A percentile compares a stretch with the other conserved stretches of the same genome.
Evolutionary conservation across 371 early-diverging fungal species (phyloP).

Genomic region (Mortierella sp.): DNA sequence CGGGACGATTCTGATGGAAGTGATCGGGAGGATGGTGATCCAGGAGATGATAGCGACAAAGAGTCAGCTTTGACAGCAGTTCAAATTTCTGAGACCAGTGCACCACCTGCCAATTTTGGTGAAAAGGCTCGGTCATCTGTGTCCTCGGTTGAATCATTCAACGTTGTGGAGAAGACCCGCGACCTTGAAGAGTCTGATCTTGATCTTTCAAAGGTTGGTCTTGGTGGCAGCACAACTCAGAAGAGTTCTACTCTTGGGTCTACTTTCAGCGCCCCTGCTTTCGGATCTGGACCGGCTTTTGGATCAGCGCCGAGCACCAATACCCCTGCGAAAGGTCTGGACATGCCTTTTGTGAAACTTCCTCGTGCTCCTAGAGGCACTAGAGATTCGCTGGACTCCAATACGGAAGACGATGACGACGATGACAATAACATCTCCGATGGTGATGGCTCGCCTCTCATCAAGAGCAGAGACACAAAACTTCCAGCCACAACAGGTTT

Average conservation of each 20-base stretch:
- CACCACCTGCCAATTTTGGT: neutral
- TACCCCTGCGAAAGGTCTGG: conserved; percentile 11
- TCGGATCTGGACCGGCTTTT: conserved; percentile 14
- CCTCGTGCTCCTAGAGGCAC: conserved; percentile 77
- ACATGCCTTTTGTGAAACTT: conserved; percentile 59
- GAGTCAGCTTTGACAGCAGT: conserved; percentile 53
- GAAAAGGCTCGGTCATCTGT: conserved; percentile 4
- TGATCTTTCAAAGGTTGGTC: conserved; percentile 18
- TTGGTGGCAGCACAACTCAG: conserved; percentile 4
- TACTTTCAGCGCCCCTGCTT: neutral
- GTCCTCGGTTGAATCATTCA: conserved; percentile 33
- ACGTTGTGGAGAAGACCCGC: conserved; percentile 23
- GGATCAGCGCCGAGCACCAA: conserved; percentile 1
- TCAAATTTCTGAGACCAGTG: conserved; percentile 1
- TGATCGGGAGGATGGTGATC: conserved; percentile 16
- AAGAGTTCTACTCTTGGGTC: neutral
- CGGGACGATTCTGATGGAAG: conserved; percentile 4
- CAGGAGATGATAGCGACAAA: conserved; percentile 46
- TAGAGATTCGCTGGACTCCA: conserved; percentile 80
- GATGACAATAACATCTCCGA: conserved; percentile 12
- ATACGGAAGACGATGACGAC: conserved; percentile 64
- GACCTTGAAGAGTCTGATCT: conserved; percentile 25
- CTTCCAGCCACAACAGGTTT: conserved; percentile 20
- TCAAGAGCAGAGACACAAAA: conserved; percentile 13
- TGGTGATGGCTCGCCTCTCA: conserved; percentile 12